These are phyloP conservation scores for Chondrostereum purpureum DNA, from an alignment of 1,284 basidiomycete genomes.

Conservation along the genomic window DNA sequence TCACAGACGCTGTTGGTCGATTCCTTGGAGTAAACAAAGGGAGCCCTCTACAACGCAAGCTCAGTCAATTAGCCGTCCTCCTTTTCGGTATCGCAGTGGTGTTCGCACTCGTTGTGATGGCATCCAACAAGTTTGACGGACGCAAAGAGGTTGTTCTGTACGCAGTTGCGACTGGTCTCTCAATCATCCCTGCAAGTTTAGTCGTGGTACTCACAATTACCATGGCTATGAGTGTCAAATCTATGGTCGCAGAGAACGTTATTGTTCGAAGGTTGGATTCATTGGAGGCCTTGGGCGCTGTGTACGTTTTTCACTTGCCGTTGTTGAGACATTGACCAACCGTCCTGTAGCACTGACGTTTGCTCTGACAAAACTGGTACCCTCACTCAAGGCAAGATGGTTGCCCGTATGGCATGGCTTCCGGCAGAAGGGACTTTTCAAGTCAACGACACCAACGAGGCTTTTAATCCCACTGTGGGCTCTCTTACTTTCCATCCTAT, in stretches of 20 bases:
- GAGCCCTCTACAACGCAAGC: constrained; percentile 6
- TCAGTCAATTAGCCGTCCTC: constrained; percentile 47
- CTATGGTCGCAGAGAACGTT: constrained; percentile 31
- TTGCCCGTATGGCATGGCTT: neutral
- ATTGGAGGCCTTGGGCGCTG: neutral
- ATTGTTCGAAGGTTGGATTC: neutral
- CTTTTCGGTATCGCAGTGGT: constrained; percentile 54
- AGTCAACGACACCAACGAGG: neutral
- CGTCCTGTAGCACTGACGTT: neutral
- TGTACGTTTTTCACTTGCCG: constrained; percentile 22
- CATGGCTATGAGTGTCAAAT: constrained; percentile 32
- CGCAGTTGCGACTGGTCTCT: constrained; percentile 22
- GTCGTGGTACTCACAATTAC: constrained; percentile 22
- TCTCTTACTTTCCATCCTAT: neutral
- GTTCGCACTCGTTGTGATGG: constrained; percentile 41
- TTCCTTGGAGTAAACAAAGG: constrained; percentile 10
- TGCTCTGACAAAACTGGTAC: constrained; percentile 39
- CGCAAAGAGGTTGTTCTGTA: constrained; percentile 29
- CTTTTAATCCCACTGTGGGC: neutral
- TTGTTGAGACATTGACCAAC: neutral
- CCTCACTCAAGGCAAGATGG: constrained; percentile 45
- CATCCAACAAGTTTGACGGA: constrained; percentile 34
- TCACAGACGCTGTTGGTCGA: neutral
- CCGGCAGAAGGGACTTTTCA: neutral
- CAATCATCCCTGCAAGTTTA: constrained; percentile 21